These are phyloP conservation scores for Xylaria scruposa DNA, from an alignment of 495 filamentous ascomycete genomes.

Conservation along the genomic window DNA sequence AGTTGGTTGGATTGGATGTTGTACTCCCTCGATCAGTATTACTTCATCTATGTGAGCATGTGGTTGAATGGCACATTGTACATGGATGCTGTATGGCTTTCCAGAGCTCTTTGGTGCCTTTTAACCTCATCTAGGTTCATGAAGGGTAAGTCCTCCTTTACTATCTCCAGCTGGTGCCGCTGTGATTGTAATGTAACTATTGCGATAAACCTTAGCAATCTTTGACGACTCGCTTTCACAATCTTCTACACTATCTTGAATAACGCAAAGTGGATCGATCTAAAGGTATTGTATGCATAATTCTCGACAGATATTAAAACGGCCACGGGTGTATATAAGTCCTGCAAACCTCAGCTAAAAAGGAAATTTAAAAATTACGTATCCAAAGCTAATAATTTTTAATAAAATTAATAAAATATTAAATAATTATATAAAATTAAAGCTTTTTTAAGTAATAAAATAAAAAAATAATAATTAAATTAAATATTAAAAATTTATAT, in stretches of 20 bases:
- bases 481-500: too few species aligned
- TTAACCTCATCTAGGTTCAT: background rate
- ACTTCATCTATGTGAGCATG: background rate
- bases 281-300: conserved; percentile 24
- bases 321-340: too few species aligned
- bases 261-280: conserved; percentile 10
- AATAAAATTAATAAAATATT: too few species aligned
- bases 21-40: background rate
- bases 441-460: too few species aligned
- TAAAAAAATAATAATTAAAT: too few species aligned
- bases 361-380: too few species aligned
- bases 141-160: conserved; percentile 9
- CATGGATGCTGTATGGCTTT: conserved; percentile 14
- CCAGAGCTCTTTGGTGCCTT: conserved; percentile 9
- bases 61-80: conserved; percentile 10
- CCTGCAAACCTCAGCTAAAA: too few species aligned
- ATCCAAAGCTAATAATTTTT: too few species aligned
- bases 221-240: conserved; percentile 1
- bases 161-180: conserved; percentile 20
- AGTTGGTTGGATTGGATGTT: background rate
- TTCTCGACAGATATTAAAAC: conserved; percentile 23
- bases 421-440: too few species aligned
- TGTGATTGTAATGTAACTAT: conserved; percentile 29
- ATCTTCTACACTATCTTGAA: conserved; percentile 34
- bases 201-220: conserved; percentile 30